Evolutionary conservation across 1,284 basidiomycete genomes (phyloP), one percentile per base, ranked within the genome.

Genomic region (Cutaneotrichosporon sp.): DNA sequence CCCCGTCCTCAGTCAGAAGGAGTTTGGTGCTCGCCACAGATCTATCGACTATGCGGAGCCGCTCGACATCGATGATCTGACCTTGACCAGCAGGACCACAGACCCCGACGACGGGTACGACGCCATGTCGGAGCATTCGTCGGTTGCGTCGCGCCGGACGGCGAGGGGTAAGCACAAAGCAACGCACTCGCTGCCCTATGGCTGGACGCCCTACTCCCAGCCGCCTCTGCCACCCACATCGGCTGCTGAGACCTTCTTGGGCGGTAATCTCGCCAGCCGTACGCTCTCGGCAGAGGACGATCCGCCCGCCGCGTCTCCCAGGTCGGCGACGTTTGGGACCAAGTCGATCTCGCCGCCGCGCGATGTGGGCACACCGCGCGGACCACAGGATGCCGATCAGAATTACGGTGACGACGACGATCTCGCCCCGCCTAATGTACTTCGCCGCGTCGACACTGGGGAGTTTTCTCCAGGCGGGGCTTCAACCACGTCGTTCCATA

Each of bases 1-100:
- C 41, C 14, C 25, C 12, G 1, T 31, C 17, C 14, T 31, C 5
- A 11, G 6, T 29, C n/a, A n/a, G 31, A 17, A 25, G 29, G 44
- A 46, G 41, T 50, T 45, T 20, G 43, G 38, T 12, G 42, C 39
- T 5, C 31, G 35, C 11, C 51, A 44, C n/a, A 39, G 43, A 9
- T 41, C 27, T 3, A 42, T 59, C 26, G 57, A 59, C 53, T 59
- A 52, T 9, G 16, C 50, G 19, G 46, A 52, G 50, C 57, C 57
- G 11, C 42, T 59, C 8, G 53, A 59, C 29, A 34, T 59, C n/a
- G 57, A 50, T 22, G 24, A 44, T 29, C 32, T 58, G 5, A 43
- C 49, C 14, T 25, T 56, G 34, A 41, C 22, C 14, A 41, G 34
- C n/a, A n/a, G 47, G 19, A 31, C 26, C 17, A 32, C 19, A 5